phyloP scores from a whole-genome alignment of 2,329 filamentous ascomycete species.

The Botrytis paeoniae region DNA sequence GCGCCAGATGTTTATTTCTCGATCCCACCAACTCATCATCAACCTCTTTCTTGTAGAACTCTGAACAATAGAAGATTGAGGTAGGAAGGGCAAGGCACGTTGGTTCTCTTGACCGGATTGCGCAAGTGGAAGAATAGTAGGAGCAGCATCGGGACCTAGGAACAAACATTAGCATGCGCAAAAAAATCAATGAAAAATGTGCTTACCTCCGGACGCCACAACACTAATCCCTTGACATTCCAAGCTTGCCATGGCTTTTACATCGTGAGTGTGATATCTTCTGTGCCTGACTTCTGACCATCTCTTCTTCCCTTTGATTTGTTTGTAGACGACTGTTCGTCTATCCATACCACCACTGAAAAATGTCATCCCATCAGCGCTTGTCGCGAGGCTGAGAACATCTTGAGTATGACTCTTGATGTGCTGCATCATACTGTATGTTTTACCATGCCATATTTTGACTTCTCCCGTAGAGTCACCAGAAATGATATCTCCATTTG shows the following conservation, averaged over 20 bases:
- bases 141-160: constrained; percentile 77
- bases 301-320: constrained; percentile 57
- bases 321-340: constrained; percentile 78
- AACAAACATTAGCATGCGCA: constrained; percentile 36
- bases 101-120: constrained; percentile 78
- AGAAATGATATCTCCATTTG: constrained; percentile 86
- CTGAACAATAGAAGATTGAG: constrained; percentile 70
- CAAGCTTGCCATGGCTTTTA: constrained; percentile 89
- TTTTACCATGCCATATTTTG: constrained; percentile 90
- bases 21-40: constrained; percentile 88
- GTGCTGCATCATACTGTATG: constrained; percentile 82
- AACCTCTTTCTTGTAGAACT: constrained; percentile 73
- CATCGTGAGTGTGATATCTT: constrained; percentile 87
- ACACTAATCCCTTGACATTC: constrained; percentile 82
- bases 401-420: constrained; percentile 87
- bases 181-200: constrained; percentile 29
- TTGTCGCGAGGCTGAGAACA: constrained; percentile 81
- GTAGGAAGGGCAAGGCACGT: constrained; percentile 76
- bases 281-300: constrained; percentile 88
- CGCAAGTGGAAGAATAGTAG: constrained; percentile 76
- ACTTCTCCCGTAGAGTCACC: constrained; percentile 94
- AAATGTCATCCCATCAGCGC: constrained; percentile 74
- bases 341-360: constrained; percentile 91
- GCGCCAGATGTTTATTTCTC: constrained; percentile 81
- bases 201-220: constrained; percentile 80